These are phyloP conservation scores for Aciculosporium take DNA, from an alignment of 2,329 filamentous ascomycete species.

Conservation along the genomic window DNA sequence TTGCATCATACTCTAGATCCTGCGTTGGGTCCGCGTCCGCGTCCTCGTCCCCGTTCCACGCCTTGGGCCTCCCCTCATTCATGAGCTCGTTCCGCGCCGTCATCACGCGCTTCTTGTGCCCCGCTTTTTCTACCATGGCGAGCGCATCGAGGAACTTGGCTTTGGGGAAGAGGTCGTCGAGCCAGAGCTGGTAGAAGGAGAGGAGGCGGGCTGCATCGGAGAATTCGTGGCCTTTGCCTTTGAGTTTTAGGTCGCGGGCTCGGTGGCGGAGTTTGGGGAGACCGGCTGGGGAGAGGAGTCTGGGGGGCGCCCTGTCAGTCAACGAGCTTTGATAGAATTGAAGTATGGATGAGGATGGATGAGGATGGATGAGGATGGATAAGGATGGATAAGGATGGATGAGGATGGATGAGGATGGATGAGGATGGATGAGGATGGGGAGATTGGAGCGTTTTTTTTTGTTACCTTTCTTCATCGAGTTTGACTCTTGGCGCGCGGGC, in stretches of 20 bases:
- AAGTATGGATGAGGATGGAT: no score
- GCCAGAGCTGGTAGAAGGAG: constrained; percentile 89
- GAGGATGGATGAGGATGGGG: neutral
- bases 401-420: no score
- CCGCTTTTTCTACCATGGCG: constrained; percentile 81
- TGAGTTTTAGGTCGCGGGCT: constrained; percentile 60
- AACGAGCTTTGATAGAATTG: neutral
- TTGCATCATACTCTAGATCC: no score
- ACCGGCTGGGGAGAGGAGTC: constrained; percentile 68
- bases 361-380: no score
- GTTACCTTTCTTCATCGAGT: constrained; percentile 64
- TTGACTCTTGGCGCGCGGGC: constrained; percentile 61
- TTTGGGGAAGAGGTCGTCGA: constrained; percentile 89
- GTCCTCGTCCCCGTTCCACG: constrained; percentile 18
- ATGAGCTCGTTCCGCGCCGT: constrained; percentile 72
- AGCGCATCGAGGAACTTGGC: constrained; percentile 87
- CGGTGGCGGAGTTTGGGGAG: constrained; percentile 68
- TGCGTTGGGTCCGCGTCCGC: no score
- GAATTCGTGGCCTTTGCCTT: constrained; percentile 94
- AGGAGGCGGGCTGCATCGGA: constrained; percentile 70
- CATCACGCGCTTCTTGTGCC: constrained; percentile 68
- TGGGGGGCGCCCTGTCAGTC: constrained; percentile 17
- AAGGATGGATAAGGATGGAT: no score
- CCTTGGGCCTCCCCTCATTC: constrained; percentile 51
- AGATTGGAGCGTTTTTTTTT: neutral